A percentile compares a stretch with the other conserved stretches of the same genome.
Evolutionary conservation across 352 stramenopile genomes (phyloP).

Genomic region (Pythium scleroteichum): DNA sequence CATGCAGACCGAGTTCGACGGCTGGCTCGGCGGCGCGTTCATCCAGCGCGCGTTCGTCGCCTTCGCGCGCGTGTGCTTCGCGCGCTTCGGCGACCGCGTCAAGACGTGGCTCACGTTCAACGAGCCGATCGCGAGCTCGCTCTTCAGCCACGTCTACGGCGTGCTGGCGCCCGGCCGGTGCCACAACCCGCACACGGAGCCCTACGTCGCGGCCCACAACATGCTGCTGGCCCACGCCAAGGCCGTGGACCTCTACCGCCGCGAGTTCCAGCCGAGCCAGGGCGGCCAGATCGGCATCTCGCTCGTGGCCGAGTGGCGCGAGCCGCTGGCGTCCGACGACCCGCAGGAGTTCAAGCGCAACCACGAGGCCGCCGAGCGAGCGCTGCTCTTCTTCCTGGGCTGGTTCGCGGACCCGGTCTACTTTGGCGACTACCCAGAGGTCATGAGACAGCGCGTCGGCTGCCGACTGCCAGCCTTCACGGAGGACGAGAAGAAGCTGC

Average conservation of each 20-base stretch:
- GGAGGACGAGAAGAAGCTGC: slow-evolving; percentile 62
- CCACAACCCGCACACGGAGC: slow-evolving; percentile 28
- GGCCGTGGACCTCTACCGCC: slow-evolving; percentile 81
- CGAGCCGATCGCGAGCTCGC: slow-evolving; percentile 71
- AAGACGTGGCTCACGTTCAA: slow-evolving; percentile 94
- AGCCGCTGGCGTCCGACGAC: slow-evolving; percentile 57
- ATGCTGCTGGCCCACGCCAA: slow-evolving; percentile 87
- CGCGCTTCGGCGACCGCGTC: slow-evolving; percentile 87
- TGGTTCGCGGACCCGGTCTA: slow-evolving; percentile 94
- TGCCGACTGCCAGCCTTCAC: slow-evolving; percentile 89
- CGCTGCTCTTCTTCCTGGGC: slow-evolving; percentile 85
- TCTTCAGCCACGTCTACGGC: slow-evolving; percentile 53
- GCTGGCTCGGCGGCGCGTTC: slow-evolving; percentile 57
- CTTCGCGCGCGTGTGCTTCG: slow-evolving; percentile 88
- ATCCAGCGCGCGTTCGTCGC: slow-evolving; percentile 68
- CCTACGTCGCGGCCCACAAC: slow-evolving; percentile 78
- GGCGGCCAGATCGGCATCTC: slow-evolving; percentile 91
- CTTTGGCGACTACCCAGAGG: slow-evolving; percentile 90
- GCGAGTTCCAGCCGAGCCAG: slow-evolving; percentile 35
- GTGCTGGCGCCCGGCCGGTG: slow-evolving; percentile 49
- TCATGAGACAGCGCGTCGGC: slow-evolving; percentile 86
- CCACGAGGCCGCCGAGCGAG: slow-evolving; percentile 66
- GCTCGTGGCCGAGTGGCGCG: slow-evolving; percentile 89
- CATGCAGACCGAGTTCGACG: slow-evolving; percentile 66
- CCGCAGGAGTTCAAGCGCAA: slow-evolving; percentile 55